These are phyloP conservation scores for Zygosaccharomyces sapae DNA, from an alignment of 1,139 yeast species.

Conservation along the genomic window DNA sequence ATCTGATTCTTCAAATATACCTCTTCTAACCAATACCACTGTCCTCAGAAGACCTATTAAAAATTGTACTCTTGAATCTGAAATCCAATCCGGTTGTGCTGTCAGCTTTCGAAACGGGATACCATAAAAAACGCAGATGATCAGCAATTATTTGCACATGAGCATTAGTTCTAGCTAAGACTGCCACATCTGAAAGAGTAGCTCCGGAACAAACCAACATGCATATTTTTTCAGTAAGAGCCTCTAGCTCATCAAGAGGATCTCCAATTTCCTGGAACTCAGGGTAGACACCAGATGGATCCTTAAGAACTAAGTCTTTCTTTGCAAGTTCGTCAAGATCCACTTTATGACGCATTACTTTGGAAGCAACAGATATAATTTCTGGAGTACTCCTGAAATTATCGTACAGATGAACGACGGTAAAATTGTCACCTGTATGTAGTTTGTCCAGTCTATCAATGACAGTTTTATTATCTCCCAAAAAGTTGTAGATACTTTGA, in stretches of 20 bases:
- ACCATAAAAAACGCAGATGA: constrained; percentile 42
- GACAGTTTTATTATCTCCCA: constrained; percentile 45
- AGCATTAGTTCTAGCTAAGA: constrained; percentile 53
- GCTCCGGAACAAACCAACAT: constrained; percentile 28
- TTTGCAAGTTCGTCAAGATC: background rate
- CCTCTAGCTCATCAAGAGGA: constrained; percentile 24
- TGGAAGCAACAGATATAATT: constrained; percentile 43
- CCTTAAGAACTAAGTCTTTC: constrained; percentile 37
- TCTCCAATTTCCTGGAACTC: constrained; percentile 15
- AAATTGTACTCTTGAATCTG: constrained; percentile 43
- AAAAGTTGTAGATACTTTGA: constrained; percentile 66
- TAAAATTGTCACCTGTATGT: constrained; percentile 24
- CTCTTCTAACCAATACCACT: constrained; percentile 13
- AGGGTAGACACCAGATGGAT: constrained; percentile 22
- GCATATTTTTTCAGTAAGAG: constrained; percentile 23
- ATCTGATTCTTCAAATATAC: constrained; percentile 1
- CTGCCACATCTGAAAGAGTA: constrained; percentile 46
- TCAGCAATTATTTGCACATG: constrained; percentile 46
- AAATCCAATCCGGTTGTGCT: constrained; percentile 51
- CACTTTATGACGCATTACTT: constrained; percentile 11
- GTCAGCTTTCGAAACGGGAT: constrained; percentile 45
- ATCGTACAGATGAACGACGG: constrained; percentile 41
- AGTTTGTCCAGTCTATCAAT: constrained; percentile 33
- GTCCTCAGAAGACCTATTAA: constrained; percentile 51
- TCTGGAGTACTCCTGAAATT: constrained; percentile 60